Percentiles rank a stretch among this genome's conserved stretches.
Conservation (phyloP, 192 early-diverging fungal genomes). For the Coemansia sp. region DNA sequence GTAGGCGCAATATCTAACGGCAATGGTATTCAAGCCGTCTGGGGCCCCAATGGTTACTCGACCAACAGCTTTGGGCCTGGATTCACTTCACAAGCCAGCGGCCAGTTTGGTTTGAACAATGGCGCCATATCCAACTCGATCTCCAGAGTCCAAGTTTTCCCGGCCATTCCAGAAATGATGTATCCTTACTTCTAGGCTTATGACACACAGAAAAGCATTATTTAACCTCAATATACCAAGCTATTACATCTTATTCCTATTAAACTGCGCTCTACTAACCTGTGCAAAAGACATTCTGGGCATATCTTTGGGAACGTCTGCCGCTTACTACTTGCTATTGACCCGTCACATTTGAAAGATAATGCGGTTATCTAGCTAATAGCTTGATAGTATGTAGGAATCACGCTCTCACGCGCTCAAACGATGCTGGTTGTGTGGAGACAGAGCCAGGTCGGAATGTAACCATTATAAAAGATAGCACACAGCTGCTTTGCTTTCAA, state of each 20-base stretch:
- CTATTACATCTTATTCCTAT: too few relatives aligned
- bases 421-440: neutral
- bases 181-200: conserved; percentile 3
- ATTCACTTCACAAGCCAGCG: conserved; percentile 39
- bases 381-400: neutral
- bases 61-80: conserved; percentile 44
- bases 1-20: conserved; percentile 30
- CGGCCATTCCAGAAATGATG: conserved; percentile 5
- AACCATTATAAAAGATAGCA: neutral
- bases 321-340: neutral
- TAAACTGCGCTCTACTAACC: neutral
- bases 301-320: neutral
- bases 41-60: conserved; percentile 41
- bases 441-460: too few relatives aligned
- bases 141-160: conserved; percentile 35
- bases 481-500: neutral
- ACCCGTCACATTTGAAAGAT: neutral
- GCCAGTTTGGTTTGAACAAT: conserved; percentile 33
- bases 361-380: neutral
- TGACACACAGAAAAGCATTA: neutral
- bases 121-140: conserved; percentile 45
- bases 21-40: conserved; percentile 33
- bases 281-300: neutral
- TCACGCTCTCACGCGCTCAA: neutral
- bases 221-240: neutral